Conservation (phyloP, 1,139 yeast genomes). For the Hemisphaericaspora subhashii region DNA sequence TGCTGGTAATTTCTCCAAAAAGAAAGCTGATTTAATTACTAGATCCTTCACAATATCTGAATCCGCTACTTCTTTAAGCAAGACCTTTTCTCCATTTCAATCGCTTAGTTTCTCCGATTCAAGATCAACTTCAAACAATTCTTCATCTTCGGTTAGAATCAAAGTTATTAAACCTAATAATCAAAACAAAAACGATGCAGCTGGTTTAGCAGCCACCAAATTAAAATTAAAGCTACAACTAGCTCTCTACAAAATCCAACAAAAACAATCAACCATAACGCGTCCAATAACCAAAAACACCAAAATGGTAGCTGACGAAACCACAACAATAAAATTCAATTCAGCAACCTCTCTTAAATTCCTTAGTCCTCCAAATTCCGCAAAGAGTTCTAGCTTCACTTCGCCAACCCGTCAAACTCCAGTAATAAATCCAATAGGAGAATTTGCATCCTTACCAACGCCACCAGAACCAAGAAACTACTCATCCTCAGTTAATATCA, state of each 20-base stretch:
- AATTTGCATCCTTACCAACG: slow-evolving; percentile 16
- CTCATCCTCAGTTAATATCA: slow-evolving; percentile 27
- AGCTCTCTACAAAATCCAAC: slow-evolving; percentile 72
- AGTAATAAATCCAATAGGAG: slow-evolving; percentile 1
- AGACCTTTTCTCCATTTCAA: slow-evolving; percentile 12
- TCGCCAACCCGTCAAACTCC: slow-evolving; percentile 9
- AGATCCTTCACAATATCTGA: slow-evolving; percentile 14
- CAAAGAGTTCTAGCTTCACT: slow-evolving; percentile 10
- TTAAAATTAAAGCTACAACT: slow-evolving; percentile 70
- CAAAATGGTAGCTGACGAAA: slow-evolving; percentile 3
- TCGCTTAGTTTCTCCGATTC: slow-evolving; percentile 28
- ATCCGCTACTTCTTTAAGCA: slow-evolving; percentile 13
- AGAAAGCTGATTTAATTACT: slow-evolving; percentile 12
- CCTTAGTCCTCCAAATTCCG: slow-evolving; percentile 13
- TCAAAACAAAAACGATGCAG: slow-evolving; percentile 22
- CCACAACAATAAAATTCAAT: slow-evolving; percentile 3
- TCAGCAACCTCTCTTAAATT: slow-evolving; percentile 14
- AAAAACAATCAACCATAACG: slow-evolving; percentile 7
- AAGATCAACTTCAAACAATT: slow-evolving; percentile 14
- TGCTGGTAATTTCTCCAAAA: slow-evolving; percentile 7
- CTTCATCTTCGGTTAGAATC: slow-evolving; percentile 3
- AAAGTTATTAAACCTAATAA: not conserved
- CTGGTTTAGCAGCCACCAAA: slow-evolving; percentile 54
- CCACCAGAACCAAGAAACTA: slow-evolving; percentile 18
- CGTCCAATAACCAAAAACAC: not conserved